A percentile compares a stretch with the other conserved stretches of the same genome.
phyloP scores from a whole-genome alignment of 2,329 filamentous ascomycete genomes.

The Passalora sequoiae region DNA sequence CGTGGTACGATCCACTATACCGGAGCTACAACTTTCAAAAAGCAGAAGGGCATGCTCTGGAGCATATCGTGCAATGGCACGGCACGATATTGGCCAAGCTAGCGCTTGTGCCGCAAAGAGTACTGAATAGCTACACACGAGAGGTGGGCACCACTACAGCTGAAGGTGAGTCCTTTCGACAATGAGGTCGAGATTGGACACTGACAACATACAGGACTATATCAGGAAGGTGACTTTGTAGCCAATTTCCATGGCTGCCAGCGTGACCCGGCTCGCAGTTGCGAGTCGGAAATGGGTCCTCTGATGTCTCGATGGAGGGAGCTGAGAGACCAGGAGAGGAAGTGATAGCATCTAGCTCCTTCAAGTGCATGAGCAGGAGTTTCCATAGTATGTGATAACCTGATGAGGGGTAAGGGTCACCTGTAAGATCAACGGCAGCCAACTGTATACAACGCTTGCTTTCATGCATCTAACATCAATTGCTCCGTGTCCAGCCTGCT shows the following conservation, averaged over 20 bases:
- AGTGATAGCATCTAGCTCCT: conserved; percentile 13
- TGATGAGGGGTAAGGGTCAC: too few relatives aligned
- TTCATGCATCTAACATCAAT: background rate
- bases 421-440: conserved; percentile 3
- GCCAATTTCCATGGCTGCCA: conserved; percentile 73
- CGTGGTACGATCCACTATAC: conserved; percentile 94
- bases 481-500: too few relatives aligned
- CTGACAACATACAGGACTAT: conserved; percentile 45
- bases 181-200: too few relatives aligned
- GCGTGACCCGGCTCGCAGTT: conserved; percentile 51
- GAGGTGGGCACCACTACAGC: conserved; percentile 33
- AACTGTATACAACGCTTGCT: background rate
- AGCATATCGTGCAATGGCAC: conserved; percentile 68
- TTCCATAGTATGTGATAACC: too few relatives aligned
- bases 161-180: conserved; percentile 27
- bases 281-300: conserved; percentile 61
- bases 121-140: conserved; percentile 71
- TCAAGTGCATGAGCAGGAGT: too few relatives aligned
- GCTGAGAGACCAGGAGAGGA: conserved; percentile 28
- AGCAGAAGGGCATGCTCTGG: conserved; percentile 84
- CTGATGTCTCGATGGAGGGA: conserved; percentile 40
- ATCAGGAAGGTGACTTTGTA: conserved; percentile 78
- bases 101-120: conserved; percentile 79
- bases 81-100: conserved; percentile 88
- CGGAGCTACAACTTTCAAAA: conserved; percentile 94